Percentiles rank a stretch among this genome's conserved stretches.
phyloP scores from a whole-genome alignment of 306 rosid species.

The Crataegus laevigata region DNA sequence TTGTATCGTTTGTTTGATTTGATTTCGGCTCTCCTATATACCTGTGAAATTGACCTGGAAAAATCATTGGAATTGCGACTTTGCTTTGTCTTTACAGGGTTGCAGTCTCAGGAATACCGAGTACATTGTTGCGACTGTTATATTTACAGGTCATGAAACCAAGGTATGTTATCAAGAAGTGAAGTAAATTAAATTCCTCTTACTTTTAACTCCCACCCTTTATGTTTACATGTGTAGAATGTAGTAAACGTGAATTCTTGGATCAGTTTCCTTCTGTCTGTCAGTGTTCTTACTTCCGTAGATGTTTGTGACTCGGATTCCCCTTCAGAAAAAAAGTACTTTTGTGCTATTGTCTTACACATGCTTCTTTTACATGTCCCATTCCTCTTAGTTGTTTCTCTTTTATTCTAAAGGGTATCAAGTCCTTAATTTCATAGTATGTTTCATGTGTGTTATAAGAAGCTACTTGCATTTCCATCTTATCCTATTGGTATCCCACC shows the following conservation, averaged over 20 bases:
- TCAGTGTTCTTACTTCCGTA: background rate
- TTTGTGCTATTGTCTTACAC: background rate
- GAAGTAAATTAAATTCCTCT: conserved; percentile 3
- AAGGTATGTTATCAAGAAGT: conserved; percentile 52
- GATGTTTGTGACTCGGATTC: background rate
- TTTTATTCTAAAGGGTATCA: background rate
- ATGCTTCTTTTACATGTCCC: background rate
- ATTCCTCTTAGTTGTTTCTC: background rate
- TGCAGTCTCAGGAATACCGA: conserved; percentile 98
- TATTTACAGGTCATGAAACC: conserved; percentile 94
- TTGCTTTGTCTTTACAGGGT: conserved; percentile 52
- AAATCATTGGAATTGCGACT: conserved; percentile 1
- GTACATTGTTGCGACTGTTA: conserved; percentile 80
- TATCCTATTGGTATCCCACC: background rate
- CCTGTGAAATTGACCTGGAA: background rate
- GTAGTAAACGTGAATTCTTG: background rate
- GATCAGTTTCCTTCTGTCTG: background rate
- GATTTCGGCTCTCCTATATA: background rate
- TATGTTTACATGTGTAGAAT: background rate
- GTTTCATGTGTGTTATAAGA: background rate
- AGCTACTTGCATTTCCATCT: background rate
- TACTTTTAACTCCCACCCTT: background rate
- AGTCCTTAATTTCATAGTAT: background rate
- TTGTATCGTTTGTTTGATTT: conserved; percentile 4
- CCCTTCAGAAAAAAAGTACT: background rate